Base-by-base conservation (phyloP, 2,329 filamentous ascomycete genomes). In the Xylaria hypoxylon region DNA sequence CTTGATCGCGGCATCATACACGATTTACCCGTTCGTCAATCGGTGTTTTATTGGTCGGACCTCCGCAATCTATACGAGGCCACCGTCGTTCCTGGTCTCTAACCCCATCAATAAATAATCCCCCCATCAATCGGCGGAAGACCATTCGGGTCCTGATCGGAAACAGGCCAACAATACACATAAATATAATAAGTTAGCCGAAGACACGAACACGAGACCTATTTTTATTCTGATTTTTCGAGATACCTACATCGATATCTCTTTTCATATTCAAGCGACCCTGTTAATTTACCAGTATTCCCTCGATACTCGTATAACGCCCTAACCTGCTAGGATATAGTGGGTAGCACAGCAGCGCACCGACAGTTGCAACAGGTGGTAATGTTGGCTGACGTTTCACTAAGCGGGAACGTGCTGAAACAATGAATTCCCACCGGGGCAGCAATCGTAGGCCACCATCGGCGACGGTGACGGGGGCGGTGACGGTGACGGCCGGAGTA, bases 351-450 rank as follows among this genome's bases (percentile, higher is more conserved):
- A 22, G 11, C 42, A 47, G 47, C 51, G 31, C 53, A 57, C 51
- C 45, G 22, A 31, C 38, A 38, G 28, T 44, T 28, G 40, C 15
- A 15, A 17, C 5, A 22, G 47, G 31, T 51, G 45, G 59, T 65
- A 28, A 63, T 68, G 60, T 56, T 61, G 57, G 57, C 51, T 57
- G 40, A 51, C 38, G 64, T 67, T 45, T 64, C 52, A 64, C 67
- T 50, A 33, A 40, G 55, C 60, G 59, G 66, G 26, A 61, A 44
- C 51, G 33, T 28, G 59, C 51, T 63, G 64, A 52, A 53, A 63
- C 52, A 28, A 67, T 69, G 67, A 59, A 40, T 51, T 62, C 60
- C 26, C 56, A 44, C 26, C 38, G 51, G 38, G 40, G 56, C 19
- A 63, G 57, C 24, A 60, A 52, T 61, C 47, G 67, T 45, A 28